Evolutionary conservation across 208 protist genomes (phyloP).

Genomic region (Balamuthia mandrillaris): DNA sequence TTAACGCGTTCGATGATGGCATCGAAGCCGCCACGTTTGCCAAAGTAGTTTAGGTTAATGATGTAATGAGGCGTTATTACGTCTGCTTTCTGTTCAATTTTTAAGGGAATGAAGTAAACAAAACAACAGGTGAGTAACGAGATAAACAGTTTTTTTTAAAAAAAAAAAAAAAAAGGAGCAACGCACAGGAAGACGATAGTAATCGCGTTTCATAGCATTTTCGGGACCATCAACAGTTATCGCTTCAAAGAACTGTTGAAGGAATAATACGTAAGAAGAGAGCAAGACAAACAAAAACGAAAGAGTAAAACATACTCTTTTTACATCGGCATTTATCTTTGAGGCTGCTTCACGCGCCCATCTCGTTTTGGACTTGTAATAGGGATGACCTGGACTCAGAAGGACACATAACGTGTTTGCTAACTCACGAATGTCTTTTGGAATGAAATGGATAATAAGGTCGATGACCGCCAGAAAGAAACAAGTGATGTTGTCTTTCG

Average conservation of each 20-base stretch:
- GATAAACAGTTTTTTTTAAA: too few species aligned
- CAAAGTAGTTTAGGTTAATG: conserved; percentile 41
- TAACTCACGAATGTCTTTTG: conserved; percentile 23
- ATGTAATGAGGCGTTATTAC: conserved; percentile 1
- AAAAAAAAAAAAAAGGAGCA: too few species aligned
- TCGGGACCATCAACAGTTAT: too few species aligned
- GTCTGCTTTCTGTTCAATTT: conserved; percentile 38
- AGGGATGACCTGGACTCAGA: not conserved
- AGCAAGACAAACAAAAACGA: too few species aligned
- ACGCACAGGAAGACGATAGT: too few species aligned
- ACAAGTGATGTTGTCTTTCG: not conserved
- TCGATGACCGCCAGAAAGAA: not conserved
- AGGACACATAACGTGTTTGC: conserved; percentile 8
- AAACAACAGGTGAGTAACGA: too few species aligned
- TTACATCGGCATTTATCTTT: not conserved
- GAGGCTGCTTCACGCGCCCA: not conserved
- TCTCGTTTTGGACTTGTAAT: conserved; percentile 28
- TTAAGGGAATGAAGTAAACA: too few species aligned
- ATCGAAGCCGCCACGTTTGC: conserved; percentile 32
- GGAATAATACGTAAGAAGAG: too few species aligned
- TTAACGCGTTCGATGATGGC: conserved; percentile 17
- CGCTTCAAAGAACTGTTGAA: too few species aligned
- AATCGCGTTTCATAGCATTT: too few species aligned
- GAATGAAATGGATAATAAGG: not conserved
- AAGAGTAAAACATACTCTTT: too few species aligned